Base-by-base conservation (phyloP, 169 alveolate genomes). In the Cryptosporidium ubiquitum region DNA sequence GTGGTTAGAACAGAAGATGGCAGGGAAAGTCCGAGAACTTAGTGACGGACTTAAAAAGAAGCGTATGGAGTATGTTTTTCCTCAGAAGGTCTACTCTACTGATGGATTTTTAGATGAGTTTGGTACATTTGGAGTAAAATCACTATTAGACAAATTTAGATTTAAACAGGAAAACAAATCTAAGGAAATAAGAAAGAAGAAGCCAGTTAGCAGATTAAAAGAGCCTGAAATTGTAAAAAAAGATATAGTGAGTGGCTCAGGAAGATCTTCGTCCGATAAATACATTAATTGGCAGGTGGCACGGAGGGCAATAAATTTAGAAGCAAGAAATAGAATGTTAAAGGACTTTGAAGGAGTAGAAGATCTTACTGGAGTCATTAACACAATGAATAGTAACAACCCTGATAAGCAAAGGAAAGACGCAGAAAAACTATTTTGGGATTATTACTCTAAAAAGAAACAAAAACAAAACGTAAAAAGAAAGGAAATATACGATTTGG, bases 51-150 rank as follows among this genome's bases (percentile, higher is more conserved):
- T n/a, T 2, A 55, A 39, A 3, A 79, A 3, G 29, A 26, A 64
- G 6, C 55, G 55, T 0, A 31, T 79, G 35, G 89, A 79, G 29
- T 79, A 79, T 26, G 29, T 14, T n/a, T 79, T 64, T 42, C 61
- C 89, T 10, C 75, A 37, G 61, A 79, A 49, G 18, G 35, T 39
- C 18, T 79, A 79, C n/a, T 51, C 49, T 4, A 49, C 66, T 20
- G 75, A 79, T 44, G 89, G 89, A 1, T 79, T 79, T 42, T 35
- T 79, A 60, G 75, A 79, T 61, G 74, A 52, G 68, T 35, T 61
- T 39, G 68, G 89, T 7, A 61, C 64, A 60, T 42, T 49, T 64
- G 58, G 79, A 60, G 66, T 79, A 37, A 79, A 61, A 35, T 39
- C 68, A 57, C 23, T 79, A 49, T 79, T 79, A 20, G 79, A 79